Base-by-base conservation (phyloP, 768 basidiomycete species). In the Rubroboletus satanas region DNA sequence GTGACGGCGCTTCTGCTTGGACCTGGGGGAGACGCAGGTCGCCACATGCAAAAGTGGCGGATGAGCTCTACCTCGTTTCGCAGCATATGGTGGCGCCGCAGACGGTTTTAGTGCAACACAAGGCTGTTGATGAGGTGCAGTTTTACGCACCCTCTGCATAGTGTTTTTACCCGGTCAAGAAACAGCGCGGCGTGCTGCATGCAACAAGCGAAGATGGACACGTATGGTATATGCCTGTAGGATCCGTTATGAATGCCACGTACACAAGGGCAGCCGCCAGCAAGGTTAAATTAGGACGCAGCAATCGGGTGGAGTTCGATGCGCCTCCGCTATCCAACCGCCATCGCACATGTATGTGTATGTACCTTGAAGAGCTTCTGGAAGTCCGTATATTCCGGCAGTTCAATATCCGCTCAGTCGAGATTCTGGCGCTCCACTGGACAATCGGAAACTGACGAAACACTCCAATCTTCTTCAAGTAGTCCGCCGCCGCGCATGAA, bases 321-420 rank as follows among this genome's bases (percentile, higher is more conserved):
- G 43, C 36, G 33, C 52, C 56, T 56, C 45, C 59, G 58, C 31
- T 32, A 56, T 57, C 43, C 51, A 51, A 42, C 58, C 53, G 41
- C 63, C 45, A 61, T 59, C 53, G 58, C 53, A 55, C 51, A 50
- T 56, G 52, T 41, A 52, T 53, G 55, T 37, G 55, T 37, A 55
- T 55, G 55, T 45, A 56, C 56, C 57, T 62, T 51, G 57, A 11
- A 45, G 48, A 50, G 38, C 64, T 64, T 69, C 67, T 59, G 47
- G 58, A 67, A 66, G 64, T 44, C 67, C 59, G 65, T 59, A 46
- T 49, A 54, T 36, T 23, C 59, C 67, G 67, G 59, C 65, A 66
- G 57, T 59, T 69, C 65, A 57, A 67, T 69, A 64, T 66, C 67
- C 64, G 66, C 57, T 69, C 62, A 69, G 64, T 69, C 64, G 67